Evolutionary conservation across 495 filamentous ascomycete genomes (phyloP).

Genomic region (Daldinia caldariorum): DNA sequence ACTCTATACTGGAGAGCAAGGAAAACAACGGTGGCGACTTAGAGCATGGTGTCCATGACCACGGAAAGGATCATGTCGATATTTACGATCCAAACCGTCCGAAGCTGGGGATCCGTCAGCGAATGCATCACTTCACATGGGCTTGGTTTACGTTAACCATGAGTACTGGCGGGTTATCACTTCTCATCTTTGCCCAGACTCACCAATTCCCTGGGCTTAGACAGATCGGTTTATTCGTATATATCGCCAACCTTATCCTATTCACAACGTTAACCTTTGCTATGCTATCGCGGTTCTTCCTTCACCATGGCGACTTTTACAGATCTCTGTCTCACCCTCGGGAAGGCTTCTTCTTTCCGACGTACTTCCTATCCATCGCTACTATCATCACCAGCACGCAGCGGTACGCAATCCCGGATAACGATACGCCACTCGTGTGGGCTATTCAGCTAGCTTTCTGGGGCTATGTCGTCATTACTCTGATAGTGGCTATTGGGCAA

Average conservation of each 20-base stretch:
- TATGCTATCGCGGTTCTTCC: conserved; percentile 66
- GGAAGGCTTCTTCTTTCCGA: conserved; percentile 74
- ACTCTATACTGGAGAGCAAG: conserved; percentile 32
- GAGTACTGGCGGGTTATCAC: conserved; percentile 71
- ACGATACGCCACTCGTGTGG: conserved; percentile 51
- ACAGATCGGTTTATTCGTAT: conserved; percentile 69
- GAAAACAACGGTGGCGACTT: conserved; percentile 23
- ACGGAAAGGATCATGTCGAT: conserved; percentile 28
- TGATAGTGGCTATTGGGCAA: conserved; percentile 57
- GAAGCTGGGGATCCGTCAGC: conserved; percentile 50
- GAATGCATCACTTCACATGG: conserved; percentile 74
- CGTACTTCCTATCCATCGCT: conserved; percentile 72
- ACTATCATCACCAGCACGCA: conserved; percentile 69
- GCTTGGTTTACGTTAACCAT: conserved; percentile 73
- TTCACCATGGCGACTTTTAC: conserved; percentile 61
- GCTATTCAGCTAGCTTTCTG: conserved; percentile 61
- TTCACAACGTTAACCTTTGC: conserved; percentile 62
- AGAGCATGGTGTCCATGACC: conserved; percentile 26
- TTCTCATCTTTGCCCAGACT: conserved; percentile 68
- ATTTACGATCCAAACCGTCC: conserved; percentile 41
- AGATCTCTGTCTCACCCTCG: conserved; percentile 68
- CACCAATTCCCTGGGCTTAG: conserved; percentile 67
- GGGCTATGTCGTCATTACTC: conserved; percentile 57
- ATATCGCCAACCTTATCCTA: conserved; percentile 69
- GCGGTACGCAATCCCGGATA: conserved; percentile 63